Percentiles rank a stretch among this genome's conserved stretches.
Conservation (phyloP, 495 filamentous ascomycete genomes). For the Neurospora sp. region DNA sequence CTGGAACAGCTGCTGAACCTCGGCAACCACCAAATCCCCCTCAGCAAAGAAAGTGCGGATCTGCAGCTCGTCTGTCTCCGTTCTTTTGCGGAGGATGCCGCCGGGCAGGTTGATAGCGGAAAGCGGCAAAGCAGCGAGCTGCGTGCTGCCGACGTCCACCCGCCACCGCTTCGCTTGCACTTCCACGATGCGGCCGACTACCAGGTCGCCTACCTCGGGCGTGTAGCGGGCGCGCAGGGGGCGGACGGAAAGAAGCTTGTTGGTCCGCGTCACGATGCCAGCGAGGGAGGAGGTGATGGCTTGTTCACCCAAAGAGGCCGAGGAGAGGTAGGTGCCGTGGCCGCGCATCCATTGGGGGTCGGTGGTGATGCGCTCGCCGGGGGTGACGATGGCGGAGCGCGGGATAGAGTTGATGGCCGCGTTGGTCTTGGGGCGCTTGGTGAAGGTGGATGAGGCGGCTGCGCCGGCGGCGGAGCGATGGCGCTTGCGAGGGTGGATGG, state of each 20-base stretch:
- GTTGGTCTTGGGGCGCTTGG: slow-evolving; percentile 15
- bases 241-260: slow-evolving; percentile 86
- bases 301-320: slow-evolving; percentile 32
- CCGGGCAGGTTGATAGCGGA: slow-evolving; percentile 89
- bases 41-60: slow-evolving; percentile 89
- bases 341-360: slow-evolving; percentile 98
- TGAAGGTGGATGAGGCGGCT: not conserved
- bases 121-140: slow-evolving; percentile 74
- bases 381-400: slow-evolving; percentile 58
- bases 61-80: slow-evolving; percentile 88
- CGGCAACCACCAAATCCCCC: slow-evolving; percentile 80
- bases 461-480: not conserved
- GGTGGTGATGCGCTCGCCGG: slow-evolving; percentile 77
- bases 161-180: slow-evolving; percentile 87
- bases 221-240: slow-evolving; percentile 89
- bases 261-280: slow-evolving; percentile 79
- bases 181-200: slow-evolving; percentile 86
- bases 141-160: slow-evolving; percentile 78
- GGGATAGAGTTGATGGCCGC: not conserved
- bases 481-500: slow-evolving; percentile 34
- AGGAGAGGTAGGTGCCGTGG: slow-evolving; percentile 66
- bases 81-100: slow-evolving; percentile 81
- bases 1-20: slow-evolving; percentile 74
- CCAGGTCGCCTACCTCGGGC: slow-evolving; percentile 90
- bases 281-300: slow-evolving; percentile 79